Evolutionary conservation across 352 stramenopile species (phyloP), one percentile per base, ranked within the genome.

Genomic region (Globisporangium perplexum): DNA sequence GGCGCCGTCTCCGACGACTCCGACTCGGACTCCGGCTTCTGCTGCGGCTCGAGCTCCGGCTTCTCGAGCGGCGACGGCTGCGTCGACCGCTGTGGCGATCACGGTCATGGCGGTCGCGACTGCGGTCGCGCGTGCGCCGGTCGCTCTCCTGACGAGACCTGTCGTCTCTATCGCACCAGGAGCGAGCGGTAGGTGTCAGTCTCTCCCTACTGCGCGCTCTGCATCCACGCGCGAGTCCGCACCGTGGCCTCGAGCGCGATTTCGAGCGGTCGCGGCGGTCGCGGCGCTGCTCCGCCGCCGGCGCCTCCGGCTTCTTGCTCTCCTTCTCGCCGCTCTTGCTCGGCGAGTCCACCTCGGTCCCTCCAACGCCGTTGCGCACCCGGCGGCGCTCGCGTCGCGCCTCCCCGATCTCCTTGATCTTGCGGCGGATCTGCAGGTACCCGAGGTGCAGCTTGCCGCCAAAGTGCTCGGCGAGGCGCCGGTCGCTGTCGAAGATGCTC

Each of bases 401-500:
- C 6, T 72, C 69, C 14, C 71, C 55, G 45, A 96, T 77, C 43
- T 90, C 83, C 33, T 83, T 61, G 24, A 96, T 71, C 62, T 96
- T 95, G 33, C 79, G 77, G 48, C 86, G 63, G 59, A 97, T 96
- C 58, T 95, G 77, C 33, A 96, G 66, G 59, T 94, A 97, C 0
- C 89, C 89, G 7, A 97, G 62, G 41, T 97, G 89, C 26, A 96
- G 63, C 63, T 97, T 97, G 22, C 89, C 89, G 20, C 83, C 84
- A 76, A 93, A 97, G 53, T 97, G 89, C 45, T 97, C 88, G 1
- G 85, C 83, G 12, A 97, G 67, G 17, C 89, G 80, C 3, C 78
- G 78, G 50, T 97, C 89, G 46, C 83, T 96, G 70, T 97, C 89
- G 50, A 92, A 96, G 55, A 96, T 97, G 55, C 86, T 96, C 24